Percentiles rank a stretch among this genome's conserved stretches.
Conservation (phyloP, 2,329 filamentous ascomycete species). For the Phoma sp. region DNA sequence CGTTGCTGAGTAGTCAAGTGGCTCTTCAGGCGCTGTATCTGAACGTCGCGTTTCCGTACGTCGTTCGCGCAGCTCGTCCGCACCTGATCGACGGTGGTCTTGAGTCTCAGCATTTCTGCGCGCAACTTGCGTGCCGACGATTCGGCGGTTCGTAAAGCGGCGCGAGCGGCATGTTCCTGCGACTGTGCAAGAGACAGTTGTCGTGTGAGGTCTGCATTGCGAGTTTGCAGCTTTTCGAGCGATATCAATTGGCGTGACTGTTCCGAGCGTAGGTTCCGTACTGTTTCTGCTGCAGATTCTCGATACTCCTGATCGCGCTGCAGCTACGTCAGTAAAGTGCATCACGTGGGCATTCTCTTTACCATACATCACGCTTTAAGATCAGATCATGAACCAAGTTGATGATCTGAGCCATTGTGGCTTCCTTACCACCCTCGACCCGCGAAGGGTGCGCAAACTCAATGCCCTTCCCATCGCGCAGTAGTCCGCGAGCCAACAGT, state of each 20-base stretch:
- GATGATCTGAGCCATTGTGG: constrained; percentile 85
- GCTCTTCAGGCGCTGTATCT: constrained; percentile 87
- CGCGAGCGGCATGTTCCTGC: constrained; percentile 72
- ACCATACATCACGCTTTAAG: constrained; percentile 80
- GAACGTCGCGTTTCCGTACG: constrained; percentile 85
- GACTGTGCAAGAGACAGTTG: constrained; percentile 69
- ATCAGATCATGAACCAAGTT: constrained; percentile 94
- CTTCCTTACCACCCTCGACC: constrained; percentile 67
- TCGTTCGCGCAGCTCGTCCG: constrained; percentile 89
- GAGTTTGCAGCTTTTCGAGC: constrained; percentile 64
- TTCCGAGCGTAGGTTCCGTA: constrained; percentile 78
- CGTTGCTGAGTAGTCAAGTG: constrained; percentile 74
- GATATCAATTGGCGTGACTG: constrained; percentile 76
- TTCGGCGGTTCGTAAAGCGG: constrained; percentile 77
- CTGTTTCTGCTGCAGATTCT: constrained; percentile 79
- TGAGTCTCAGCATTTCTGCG: constrained; percentile 82
- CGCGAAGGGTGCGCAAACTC: constrained; percentile 80
- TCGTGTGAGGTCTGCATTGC: constrained; percentile 63
- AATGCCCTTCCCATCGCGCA: constrained; percentile 73
- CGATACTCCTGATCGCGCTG: constrained; percentile 90
- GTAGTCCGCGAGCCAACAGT: constrained; percentile 67
- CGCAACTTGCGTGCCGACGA: constrained; percentile 76
- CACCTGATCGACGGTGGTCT: constrained; percentile 80
- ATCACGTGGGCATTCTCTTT: not conserved
- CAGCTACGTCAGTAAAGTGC: constrained; percentile 15